Base-by-base conservation (phyloP, 305 asterid genomes). In the Fraxinus sp. region DNA sequence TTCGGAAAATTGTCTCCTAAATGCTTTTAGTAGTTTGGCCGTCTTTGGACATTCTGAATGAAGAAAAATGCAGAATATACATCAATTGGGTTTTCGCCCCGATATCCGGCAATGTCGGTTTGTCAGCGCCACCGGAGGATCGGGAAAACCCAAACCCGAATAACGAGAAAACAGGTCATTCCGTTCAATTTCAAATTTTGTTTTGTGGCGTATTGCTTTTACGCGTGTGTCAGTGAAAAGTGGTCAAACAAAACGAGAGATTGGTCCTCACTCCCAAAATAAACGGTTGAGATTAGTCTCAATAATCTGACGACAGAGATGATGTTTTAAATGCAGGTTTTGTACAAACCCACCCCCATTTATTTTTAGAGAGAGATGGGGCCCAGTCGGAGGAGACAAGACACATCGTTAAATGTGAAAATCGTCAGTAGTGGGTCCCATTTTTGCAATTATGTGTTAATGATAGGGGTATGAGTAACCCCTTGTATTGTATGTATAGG, bases 51-150 rank as follows among this genome's bases (percentile, higher is more conserved):
- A 79, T 43, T 73, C 10, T 81, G 37, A 73, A 33, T 32, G 78
- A 81, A 73, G 62, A 70, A 70, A 70, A 49, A 6, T 71, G 79
- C 79, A 71, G 49, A 68, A 32, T 32, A 11, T 10, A 22, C 26
- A 11, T 7, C 66, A 7, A 81, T 62, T 18, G 59, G 81, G 81
- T 39, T 55, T 80, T 7, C 37, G 64, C 57, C 74, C 78, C 83
- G 81, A 55, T 39, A 36, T 72, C 84, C 85, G 76, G 72, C 39
- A 74, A 81, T 68, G 77, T 85, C 82, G 49, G 43, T 46, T 75
- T 90, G 92, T 91, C 92, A 87, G 95, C 92, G 89, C 81, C 81
- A 89, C 84, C 91, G 92, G 86, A 79, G 90, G 93, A 85, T 49
- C 88, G 89, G 91, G 91, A 85, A 84, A 88, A 84, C 85, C 89